Evolutionary conservation across 2,329 filamentous ascomycete species (phyloP), one percentile per base, ranked within the genome.

Genomic region (Cryphonectria japonica): DNA sequence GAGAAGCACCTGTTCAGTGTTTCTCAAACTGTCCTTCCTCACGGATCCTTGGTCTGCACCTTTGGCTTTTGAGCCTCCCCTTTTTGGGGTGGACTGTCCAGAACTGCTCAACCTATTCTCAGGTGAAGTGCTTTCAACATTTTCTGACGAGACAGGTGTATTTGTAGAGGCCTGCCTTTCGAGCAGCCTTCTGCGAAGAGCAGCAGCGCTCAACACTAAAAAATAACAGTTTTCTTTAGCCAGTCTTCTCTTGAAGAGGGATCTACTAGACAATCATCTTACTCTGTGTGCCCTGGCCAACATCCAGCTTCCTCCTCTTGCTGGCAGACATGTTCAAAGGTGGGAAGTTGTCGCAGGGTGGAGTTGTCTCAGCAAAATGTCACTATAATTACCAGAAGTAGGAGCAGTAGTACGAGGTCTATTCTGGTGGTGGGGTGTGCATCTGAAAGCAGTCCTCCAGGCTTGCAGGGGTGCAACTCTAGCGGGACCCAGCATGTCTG

Each of bases 151-250:
- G 32, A 37, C 69, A 37, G 64, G 8, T 50, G 60, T 6, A 19
- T 59, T 46, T 59, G 66, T 34, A 63, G 69, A 62, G 43, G 71
- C 73, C 54, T 67, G 57, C 75, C 68, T 76, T 75, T 73, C 77
- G 65, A 82, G 75, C 3, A 84, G 76, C 69, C 78, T 80, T 69
- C 81, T 81, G 2, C 83, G 78, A 50, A 84, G 77, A 32, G 83
- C 82, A 76, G 84, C 84, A 29, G 83, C 84, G 75, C 83, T 85
- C 78, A 83, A 78, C 26, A 77, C 79, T 82, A 66, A 65, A 22
- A 19, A 72, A 72, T 16, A 34, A 19, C 57, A 26, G 22, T 32
- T 26, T 34, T n/a, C n/a, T 62, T 71, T 74, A 76, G 65, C 62
- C n/a, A 50, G 32, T 32, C 13, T 62, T 50, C 22, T 41, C 19